A percentile compares a stretch with the other conserved stretches of the same genome.
phyloP scores from a whole-genome alignment of 441 rosid species.

The Pelargonium fulgidum region DNA sequence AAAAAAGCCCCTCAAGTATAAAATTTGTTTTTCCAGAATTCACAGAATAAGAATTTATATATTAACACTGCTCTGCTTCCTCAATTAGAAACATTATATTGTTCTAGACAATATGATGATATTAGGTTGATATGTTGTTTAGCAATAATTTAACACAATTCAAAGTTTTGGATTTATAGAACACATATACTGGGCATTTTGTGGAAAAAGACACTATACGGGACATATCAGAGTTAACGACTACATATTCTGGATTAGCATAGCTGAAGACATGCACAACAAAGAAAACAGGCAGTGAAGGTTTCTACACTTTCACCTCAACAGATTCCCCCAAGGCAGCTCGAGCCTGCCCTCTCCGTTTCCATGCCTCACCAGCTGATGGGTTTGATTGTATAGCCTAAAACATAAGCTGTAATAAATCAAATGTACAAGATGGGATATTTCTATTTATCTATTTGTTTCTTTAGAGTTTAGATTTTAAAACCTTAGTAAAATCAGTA shows the following conservation, averaged over 20 bases:
- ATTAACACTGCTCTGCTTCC: background rate
- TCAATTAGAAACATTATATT: background rate
- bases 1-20: background rate
- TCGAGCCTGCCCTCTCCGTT: conserved; percentile 97
- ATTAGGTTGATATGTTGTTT: background rate
- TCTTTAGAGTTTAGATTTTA: conserved; percentile 12
- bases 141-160: background rate
- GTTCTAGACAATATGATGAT: background rate
- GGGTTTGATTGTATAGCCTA: conserved; percentile 91
- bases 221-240: background rate
- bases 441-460: background rate
- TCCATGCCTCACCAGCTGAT: conserved; percentile 98
- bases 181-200: background rate
- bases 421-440: conserved; percentile 17
- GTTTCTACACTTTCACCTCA: conserved; percentile 47
- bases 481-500: conserved; percentile 87
- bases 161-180: background rate
- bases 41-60: background rate
- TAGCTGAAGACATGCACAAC: conserved; percentile 8
- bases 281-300: conserved; percentile 9
- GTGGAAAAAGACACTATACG: background rate
- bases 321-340: conserved; percentile 90
- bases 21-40: background rate
- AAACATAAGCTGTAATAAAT: conserved; percentile 19
- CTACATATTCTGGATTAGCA: background rate